Conservation (phyloP, 2,329 filamentous ascomycete genomes). For the Fusarium fracticaudum region DNA sequence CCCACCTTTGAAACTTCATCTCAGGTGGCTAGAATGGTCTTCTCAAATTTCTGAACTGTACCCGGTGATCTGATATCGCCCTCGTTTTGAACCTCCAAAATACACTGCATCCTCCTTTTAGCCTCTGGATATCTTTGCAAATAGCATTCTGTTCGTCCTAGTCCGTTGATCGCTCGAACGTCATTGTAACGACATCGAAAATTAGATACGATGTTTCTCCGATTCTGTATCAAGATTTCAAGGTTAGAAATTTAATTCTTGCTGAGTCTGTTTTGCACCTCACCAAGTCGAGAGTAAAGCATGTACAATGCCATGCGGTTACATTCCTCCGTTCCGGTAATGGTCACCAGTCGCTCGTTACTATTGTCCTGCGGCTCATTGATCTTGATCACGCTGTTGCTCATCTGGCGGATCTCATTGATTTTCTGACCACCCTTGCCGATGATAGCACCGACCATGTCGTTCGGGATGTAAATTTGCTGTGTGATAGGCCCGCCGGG, state of each 20-base stretch:
- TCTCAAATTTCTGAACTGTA: constrained; percentile 2
- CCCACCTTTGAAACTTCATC: constrained; percentile 11
- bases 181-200: constrained; percentile 19
- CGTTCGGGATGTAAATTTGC: constrained; percentile 98
- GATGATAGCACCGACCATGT: constrained; percentile 99
- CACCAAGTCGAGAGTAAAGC: constrained; percentile 97
- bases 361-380: constrained; percentile 99
- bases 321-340: constrained; percentile 96
- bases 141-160: constrained; percentile 13
- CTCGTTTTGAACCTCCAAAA: constrained; percentile 16
- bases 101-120: constrained; percentile 35
- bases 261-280: constrained; percentile 49
- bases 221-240: constrained; percentile 49
- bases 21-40: neutral
- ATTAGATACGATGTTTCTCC: constrained; percentile 56
- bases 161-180: constrained; percentile 16
- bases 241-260: constrained; percentile 44
- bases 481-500: constrained; percentile 79
- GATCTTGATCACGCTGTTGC: constrained; percentile 99
- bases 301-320: constrained; percentile 99
- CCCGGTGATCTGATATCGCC: neutral
- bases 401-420: constrained; percentile 97
- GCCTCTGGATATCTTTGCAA: constrained; percentile 15
- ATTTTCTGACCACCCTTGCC: constrained; percentile 99
- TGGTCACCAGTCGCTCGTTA: constrained; percentile 96